Conservation (phyloP, 495 filamentous ascomycete genomes). For the Penicillium soppii region DNA sequence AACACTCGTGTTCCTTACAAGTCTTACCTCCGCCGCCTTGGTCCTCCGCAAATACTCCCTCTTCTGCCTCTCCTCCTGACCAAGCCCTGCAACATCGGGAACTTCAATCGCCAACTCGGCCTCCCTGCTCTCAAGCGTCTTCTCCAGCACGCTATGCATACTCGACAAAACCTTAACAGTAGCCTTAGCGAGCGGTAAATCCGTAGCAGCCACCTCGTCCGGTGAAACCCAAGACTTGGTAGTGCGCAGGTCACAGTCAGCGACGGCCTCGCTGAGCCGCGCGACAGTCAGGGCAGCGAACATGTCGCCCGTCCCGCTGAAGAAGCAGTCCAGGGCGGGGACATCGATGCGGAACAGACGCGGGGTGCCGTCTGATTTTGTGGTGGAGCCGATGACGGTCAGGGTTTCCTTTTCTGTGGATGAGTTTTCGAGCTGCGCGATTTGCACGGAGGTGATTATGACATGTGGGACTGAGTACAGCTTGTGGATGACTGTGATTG, state of each 20-base stretch:
- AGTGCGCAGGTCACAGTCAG: constrained; percentile 37
- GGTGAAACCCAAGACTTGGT: constrained; percentile 65
- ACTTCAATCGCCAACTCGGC: constrained; percentile 38
- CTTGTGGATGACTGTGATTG: constrained; percentile 74
- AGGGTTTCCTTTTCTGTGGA: too few species aligned
- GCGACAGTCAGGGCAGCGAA: constrained; percentile 89
- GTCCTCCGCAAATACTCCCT: constrained; percentile 63
- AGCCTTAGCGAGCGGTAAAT: constrained; percentile 79
- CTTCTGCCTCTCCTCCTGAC: constrained; percentile 56
- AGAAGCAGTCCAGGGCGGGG: constrained; percentile 85
- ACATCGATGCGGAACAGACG: constrained; percentile 82
- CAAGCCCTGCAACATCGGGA: constrained; percentile 18
- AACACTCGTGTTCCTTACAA: constrained; percentile 68
- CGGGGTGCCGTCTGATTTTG: constrained; percentile 56
- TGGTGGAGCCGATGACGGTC: constrained; percentile 77
- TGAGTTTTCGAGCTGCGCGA: constrained; percentile 44
- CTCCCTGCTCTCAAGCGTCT: constrained; percentile 71
- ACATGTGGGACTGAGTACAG: constrained; percentile 81
- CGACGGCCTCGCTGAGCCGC: constrained; percentile 81
- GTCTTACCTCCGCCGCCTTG: constrained; percentile 76
- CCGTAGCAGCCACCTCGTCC: constrained; percentile 63
- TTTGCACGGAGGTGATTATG: constrained; percentile 82
- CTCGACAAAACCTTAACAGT: constrained; percentile 85
- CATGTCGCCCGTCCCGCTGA: constrained; percentile 97
- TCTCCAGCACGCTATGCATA: constrained; percentile 82